These are phyloP conservation scores for Botryotinia convoluta DNA, from an alignment of 2,329 filamentous ascomycete species.

Conservation along the genomic window DNA sequence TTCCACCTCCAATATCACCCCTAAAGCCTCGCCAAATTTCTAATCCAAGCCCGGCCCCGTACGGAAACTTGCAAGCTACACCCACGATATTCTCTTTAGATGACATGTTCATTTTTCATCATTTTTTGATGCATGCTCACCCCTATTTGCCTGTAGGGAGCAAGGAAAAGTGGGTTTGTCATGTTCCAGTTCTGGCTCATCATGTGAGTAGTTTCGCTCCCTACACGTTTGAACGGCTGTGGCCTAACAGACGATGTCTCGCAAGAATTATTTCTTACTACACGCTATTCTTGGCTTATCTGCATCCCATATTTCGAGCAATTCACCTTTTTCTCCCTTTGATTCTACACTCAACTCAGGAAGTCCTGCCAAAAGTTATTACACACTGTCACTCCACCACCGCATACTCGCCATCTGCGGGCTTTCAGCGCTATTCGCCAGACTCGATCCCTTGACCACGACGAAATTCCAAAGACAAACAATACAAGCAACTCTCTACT, in stretches of 20 bases:
- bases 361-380: not conserved
- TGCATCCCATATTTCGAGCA: not conserved
- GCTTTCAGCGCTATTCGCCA: not conserved
- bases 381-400: not conserved
- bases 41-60: not conserved
- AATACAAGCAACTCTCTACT: not conserved
- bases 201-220: not conserved
- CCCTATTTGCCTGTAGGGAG: not conserved
- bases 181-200: conserved; percentile 7
- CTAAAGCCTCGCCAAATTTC: not conserved
- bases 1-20: not conserved
- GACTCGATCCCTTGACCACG: not conserved
- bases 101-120: conserved; percentile 10
- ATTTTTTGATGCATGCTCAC: conserved; percentile 4
- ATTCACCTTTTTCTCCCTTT: not conserved
- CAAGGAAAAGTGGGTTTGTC: not conserved
- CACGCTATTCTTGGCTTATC: conserved; percentile 12
- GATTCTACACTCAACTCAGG: not conserved
- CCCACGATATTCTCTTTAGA: not conserved
- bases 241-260: not conserved
- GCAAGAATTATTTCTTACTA: not conserved
- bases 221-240: not conserved
- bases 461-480: not conserved
- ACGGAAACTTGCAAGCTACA: not conserved
- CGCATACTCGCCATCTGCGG: not conserved